phyloP scores from a whole-genome alignment of 169 alveolate species.

The Plasmodium relictum region DNA sequence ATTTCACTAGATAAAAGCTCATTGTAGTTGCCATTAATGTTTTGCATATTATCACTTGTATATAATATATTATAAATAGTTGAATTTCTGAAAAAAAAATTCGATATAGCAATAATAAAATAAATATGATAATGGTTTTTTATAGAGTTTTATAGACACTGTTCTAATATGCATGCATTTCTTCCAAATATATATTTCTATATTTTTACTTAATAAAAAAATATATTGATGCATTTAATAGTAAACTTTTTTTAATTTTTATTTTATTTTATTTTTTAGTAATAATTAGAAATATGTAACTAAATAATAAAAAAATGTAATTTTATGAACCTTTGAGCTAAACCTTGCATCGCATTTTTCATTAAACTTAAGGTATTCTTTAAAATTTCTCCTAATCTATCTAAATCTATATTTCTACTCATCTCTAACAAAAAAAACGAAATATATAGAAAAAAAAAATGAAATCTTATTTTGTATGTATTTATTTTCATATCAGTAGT shows the following conservation, averaged over 20 bases:
- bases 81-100: conserved; percentile 17
- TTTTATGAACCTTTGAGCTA: conserved; percentile 53
- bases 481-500: not conserved
- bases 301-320: not conserved
- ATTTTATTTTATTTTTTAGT: too few species aligned
- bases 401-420: conserved; percentile 22
- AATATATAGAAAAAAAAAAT: not conserved
- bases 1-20: conserved; percentile 34
- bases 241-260: not conserved
- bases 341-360: conserved; percentile 40
- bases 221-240: not conserved
- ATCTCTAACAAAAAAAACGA: too few species aligned
- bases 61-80: conserved; percentile 54
- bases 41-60: conserved; percentile 74
- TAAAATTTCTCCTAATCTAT: conserved; percentile 35
- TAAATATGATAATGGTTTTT: too few species aligned
- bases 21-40: conserved; percentile 46
- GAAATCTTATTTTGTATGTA: not conserved
- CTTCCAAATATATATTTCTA: too few species aligned
- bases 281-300: too few species aligned
- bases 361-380: conserved; percentile 51
- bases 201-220: not conserved
- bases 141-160: too few species aligned
- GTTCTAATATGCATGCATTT: not conserved
- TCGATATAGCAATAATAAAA: too few species aligned